These are phyloP conservation scores for Penicillium polonicum DNA, from an alignment of 2,329 filamentous ascomycete species.

Conservation along the genomic window DNA sequence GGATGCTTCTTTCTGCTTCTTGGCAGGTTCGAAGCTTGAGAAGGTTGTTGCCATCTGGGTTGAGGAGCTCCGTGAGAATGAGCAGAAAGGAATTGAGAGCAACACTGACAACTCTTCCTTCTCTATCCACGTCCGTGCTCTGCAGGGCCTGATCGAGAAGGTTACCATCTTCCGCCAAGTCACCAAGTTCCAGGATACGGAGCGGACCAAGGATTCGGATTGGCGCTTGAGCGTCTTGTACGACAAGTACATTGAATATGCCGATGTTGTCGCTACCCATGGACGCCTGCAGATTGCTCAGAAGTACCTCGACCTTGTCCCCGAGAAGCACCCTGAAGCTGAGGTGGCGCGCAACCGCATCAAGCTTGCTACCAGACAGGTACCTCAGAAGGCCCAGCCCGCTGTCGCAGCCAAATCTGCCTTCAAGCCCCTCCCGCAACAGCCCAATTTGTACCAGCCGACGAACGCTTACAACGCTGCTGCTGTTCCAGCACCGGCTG, in stretches of 20 bases:
- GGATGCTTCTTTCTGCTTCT: slow-evolving; percentile 93
- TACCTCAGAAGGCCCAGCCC: slow-evolving; percentile 44
- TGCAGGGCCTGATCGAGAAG: slow-evolving; percentile 97
- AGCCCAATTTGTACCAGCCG: slow-evolving; percentile 39
- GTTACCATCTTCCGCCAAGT: slow-evolving; percentile 95
- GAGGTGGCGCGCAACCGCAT: slow-evolving; percentile 84
- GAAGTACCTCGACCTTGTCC: slow-evolving; percentile 86
- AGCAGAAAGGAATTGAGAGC: slow-evolving; percentile 70
- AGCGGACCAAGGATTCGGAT: slow-evolving; percentile 67
- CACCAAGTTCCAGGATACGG: slow-evolving; percentile 81
- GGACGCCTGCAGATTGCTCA: slow-evolving; percentile 84
- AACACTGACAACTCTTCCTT: slow-evolving; percentile 75
- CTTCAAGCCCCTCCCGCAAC: slow-evolving; percentile 45
- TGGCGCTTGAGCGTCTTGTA: slow-evolving; percentile 91
- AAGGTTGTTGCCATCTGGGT: slow-evolving; percentile 97
- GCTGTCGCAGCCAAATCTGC: slow-evolving; percentile 42
- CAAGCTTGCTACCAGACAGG: slow-evolving; percentile 74
- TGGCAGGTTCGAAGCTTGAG: slow-evolving; percentile 93
- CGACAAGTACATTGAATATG: slow-evolving; percentile 94
- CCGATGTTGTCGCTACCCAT: slow-evolving; percentile 87
- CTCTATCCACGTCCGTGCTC: slow-evolving; percentile 81
- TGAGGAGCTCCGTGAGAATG: slow-evolving; percentile 79
- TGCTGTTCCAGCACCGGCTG: slow-evolving; percentile 17
- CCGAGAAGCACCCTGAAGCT: slow-evolving; percentile 77
- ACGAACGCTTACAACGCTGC: slow-evolving; percentile 33